A percentile compares a stretch with the other conserved stretches of the same genome.
phyloP scores from a whole-genome alignment of 768 basidiomycete genomes.

The Termitomyces sp. region DNA sequence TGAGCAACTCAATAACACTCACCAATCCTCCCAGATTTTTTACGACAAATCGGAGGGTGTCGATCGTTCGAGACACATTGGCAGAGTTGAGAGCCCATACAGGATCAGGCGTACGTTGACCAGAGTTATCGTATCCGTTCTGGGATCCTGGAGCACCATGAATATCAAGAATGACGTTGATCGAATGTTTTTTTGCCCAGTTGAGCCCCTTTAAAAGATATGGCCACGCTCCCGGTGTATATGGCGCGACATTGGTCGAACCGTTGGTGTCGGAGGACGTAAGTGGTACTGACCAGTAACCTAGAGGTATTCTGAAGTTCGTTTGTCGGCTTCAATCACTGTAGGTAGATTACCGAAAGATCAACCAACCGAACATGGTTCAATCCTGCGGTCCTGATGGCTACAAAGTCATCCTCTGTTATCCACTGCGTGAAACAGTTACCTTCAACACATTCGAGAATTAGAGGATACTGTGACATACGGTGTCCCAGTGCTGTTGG shows the following conservation, averaged over 20 bases:
- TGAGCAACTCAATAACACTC: slow-evolving; percentile 64
- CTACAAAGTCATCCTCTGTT: slow-evolving; percentile 65
- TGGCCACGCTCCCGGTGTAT: slow-evolving; percentile 63
- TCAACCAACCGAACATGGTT: slow-evolving; percentile 60
- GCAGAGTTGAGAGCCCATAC: slow-evolving; percentile 52
- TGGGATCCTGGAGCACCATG: slow-evolving; percentile 72
- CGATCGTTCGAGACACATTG: slow-evolving; percentile 51
- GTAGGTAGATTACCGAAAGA: neutral
- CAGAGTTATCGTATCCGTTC: slow-evolving; percentile 74
- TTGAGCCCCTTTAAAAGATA: slow-evolving; percentile 60
- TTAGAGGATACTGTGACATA: slow-evolving; percentile 18
- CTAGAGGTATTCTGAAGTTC: slow-evolving; percentile 55
- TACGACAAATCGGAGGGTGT: slow-evolving; percentile 53
- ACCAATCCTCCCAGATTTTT: slow-evolving; percentile 51
- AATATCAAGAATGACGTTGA: slow-evolving; percentile 73
- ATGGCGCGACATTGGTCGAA: slow-evolving; percentile 44
- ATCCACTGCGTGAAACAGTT: slow-evolving; percentile 43
- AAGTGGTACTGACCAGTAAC: slow-evolving; percentile 78
- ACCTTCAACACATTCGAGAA: neutral
- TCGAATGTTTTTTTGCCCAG: slow-evolving; percentile 57
- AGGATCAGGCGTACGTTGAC: slow-evolving; percentile 53
- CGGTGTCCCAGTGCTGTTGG: slow-evolving; percentile 54
- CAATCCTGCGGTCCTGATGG: slow-evolving; percentile 62
- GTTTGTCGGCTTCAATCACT: neutral
- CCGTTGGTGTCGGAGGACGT: slow-evolving; percentile 48